A percentile compares a stretch with the other conserved stretches of the same genome.
Evolutionary conservation across 2,329 filamentous ascomycete genomes (phyloP).

Genomic region (Exophiala dermatitidis): DNA sequence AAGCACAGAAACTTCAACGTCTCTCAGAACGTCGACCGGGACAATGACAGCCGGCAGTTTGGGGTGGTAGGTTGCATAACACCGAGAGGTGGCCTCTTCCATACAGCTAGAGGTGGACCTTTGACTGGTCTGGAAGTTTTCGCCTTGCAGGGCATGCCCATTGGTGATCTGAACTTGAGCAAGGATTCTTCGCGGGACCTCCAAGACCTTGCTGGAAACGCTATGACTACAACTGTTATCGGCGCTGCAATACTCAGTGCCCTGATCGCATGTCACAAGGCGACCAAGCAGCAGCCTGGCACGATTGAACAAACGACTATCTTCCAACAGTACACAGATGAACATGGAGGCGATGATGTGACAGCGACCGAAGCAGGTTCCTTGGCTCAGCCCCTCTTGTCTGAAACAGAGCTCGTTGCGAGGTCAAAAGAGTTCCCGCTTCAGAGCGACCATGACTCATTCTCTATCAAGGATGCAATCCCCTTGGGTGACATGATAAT

Average conservation of each 20-base stretch:
- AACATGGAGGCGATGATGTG: not conserved
- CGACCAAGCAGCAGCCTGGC: not conserved
- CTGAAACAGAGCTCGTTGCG: not conserved
- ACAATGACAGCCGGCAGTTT: slow-evolving; percentile 40
- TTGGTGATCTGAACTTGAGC: slow-evolving; percentile 56
- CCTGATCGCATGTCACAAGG: slow-evolving; percentile 40
- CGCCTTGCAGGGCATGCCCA: slow-evolving; percentile 60
- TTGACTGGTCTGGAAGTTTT: slow-evolving; percentile 58
- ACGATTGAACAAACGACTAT: not conserved
- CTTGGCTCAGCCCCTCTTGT: not conserved
- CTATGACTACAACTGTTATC: slow-evolving; percentile 69
- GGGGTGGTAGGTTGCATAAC: slow-evolving; percentile 63
- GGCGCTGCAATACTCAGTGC: slow-evolving; percentile 55
- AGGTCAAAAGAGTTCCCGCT: not conserved
- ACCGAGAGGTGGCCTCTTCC: slow-evolving; percentile 55
- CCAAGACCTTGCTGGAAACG: slow-evolving; percentile 68
- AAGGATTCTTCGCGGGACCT: slow-evolving; percentile 56
- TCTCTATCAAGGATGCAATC: not conserved
- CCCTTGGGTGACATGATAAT: not conserved
- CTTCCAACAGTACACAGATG: slow-evolving; percentile 5
- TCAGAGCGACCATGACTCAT: not conserved
- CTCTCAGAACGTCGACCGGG: slow-evolving; percentile 65
- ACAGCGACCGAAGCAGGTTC: not conserved
- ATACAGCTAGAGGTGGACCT: slow-evolving; percentile 54
- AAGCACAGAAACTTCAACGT: slow-evolving; percentile 54